Base-by-base conservation (phyloP, 208 protist species). In the Crithidia bombi region DNA sequence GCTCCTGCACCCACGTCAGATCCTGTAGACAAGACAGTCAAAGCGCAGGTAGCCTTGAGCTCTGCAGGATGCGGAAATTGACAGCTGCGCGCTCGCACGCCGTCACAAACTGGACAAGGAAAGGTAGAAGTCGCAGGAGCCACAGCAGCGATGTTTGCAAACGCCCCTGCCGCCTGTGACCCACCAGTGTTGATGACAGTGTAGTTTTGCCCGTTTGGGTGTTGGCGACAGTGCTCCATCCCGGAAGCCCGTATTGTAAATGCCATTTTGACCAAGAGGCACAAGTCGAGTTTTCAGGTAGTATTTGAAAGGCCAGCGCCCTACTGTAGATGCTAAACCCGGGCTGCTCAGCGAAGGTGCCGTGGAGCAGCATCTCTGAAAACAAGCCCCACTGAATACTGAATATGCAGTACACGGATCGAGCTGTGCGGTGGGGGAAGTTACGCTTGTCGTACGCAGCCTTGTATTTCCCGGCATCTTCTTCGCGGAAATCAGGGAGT, bases 1-100 rank as follows among this genome's bases (percentile, higher is more conserved):
- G 30, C 66, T 63, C 64, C 59, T 89, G 80, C 21, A 78, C 73
- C 81, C 83, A 89, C 21, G 83, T 86, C 43, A 72, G 33, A 83
- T 85, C 79, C 73, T 83, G 65, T 70, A 89, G 41, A 75, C 80
- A 28, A 78, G 43, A 6, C 75, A 43, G 39, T 86, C 79, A 23
- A 5, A 1, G 0, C 80, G 83, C 67, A 80, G 5, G 62, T 32
- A 10, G 69, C 26, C 17, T n/a, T 61, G 21, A 73, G 10, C 69
- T 61, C 10, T 62, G 28, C 36, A 55, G 39, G 56, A 19, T 43
- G 47, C 21, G n/a, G n/a, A 38, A 11, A 70, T 39, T 43, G 75
- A 73, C 35, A 32, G 33, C 76, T 89, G 83, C 33, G 71, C 57
- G n/a, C 49, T 89, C 79, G 38, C 83, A 87, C 25, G 63, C 52